phyloP scores from a whole-genome alignment of 306 rosid genomes.

The Vachellia collinsii region DNA sequence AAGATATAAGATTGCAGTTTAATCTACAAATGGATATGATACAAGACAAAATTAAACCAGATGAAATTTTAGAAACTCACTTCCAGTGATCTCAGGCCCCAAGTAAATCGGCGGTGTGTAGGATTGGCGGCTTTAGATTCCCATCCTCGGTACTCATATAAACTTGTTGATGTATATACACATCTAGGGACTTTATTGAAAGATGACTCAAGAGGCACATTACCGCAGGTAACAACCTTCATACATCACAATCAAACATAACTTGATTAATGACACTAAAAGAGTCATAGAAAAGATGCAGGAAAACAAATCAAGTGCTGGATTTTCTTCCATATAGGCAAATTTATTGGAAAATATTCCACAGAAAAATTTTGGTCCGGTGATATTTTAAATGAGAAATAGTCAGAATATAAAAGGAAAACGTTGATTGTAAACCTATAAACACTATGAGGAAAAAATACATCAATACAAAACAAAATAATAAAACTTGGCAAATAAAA shows the following conservation, averaged over 20 bases:
- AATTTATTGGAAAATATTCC: background rate
- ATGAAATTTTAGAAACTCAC: slow-evolving; percentile 40
- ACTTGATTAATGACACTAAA: slow-evolving; percentile 27
- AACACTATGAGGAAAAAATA: background rate
- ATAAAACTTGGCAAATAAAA: background rate
- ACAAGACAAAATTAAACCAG: slow-evolving; percentile 24
- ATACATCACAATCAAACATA: slow-evolving; percentile 35
- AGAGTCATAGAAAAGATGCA: slow-evolving; percentile 14
- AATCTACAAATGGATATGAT: background rate
- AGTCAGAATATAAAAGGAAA: background rate
- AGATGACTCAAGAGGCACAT: slow-evolving; percentile 94
- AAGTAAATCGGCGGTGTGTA: slow-evolving; percentile 77
- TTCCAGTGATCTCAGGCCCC: slow-evolving; percentile 83
- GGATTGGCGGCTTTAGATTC: slow-evolving; percentile 84
- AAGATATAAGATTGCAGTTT: background rate
- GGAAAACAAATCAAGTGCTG: slow-evolving; percentile 19
- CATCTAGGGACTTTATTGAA: slow-evolving; percentile 90
- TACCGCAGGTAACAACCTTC: slow-evolving; percentile 97
- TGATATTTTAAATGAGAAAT: slow-evolving; percentile 2
- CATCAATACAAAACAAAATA: background rate
- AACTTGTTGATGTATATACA: slow-evolving; percentile 86
- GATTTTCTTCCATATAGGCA: background rate
- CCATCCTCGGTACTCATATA: slow-evolving; percentile 94
- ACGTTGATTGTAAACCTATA: background rate
- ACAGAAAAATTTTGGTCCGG: background rate